A percentile compares a stretch with the other conserved stretches of the same genome.
These are phyloP conservation scores for Nakaseomyces delphensis DNA, from an alignment of 1,139 yeast species.

Conservation along the genomic window DNA sequence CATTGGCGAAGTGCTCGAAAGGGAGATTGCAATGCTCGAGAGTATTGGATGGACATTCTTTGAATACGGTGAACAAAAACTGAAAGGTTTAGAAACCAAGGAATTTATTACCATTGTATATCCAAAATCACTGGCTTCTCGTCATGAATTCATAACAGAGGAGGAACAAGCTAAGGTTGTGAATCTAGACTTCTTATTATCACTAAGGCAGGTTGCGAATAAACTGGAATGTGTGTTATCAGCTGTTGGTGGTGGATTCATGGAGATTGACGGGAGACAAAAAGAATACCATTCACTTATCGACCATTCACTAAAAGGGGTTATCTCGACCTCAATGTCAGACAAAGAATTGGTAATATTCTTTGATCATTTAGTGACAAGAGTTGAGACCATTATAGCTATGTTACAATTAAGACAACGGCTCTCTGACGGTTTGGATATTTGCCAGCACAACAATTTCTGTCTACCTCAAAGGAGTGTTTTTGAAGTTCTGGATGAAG, in stretches of 20 bases:
- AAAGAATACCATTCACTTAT: slow-evolving; percentile 4
- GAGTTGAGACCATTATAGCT: slow-evolving; percentile 27
- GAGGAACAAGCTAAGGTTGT: slow-evolving; percentile 22
- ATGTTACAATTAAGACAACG: slow-evolving; percentile 26
- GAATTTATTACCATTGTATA: slow-evolving; percentile 75
- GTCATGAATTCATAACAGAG: slow-evolving; percentile 35
- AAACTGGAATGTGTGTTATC: slow-evolving; percentile 23
- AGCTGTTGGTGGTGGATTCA: slow-evolving; percentile 20
- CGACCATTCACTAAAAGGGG: slow-evolving; percentile 15
- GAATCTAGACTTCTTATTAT: slow-evolving; percentile 22
- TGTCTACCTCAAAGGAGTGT: slow-evolving; percentile 13
- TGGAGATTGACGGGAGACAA: slow-evolving; percentile 12
- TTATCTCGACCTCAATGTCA: slow-evolving; percentile 15
- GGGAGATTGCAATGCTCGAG: slow-evolving; percentile 57
- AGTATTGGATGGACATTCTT: slow-evolving; percentile 63
- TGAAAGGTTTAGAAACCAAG: slow-evolving; percentile 92
- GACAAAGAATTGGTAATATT: slow-evolving; percentile 24
- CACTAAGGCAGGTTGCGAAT: slow-evolving; percentile 21
- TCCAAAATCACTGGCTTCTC: slow-evolving; percentile 54
- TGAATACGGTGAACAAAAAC: slow-evolving; percentile 75
- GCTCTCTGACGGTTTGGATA: slow-evolving; percentile 18
- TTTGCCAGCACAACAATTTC: slow-evolving; percentile 13
- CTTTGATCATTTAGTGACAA: slow-evolving; percentile 29
- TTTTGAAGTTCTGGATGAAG: slow-evolving; percentile 21
- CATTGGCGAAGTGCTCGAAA: slow-evolving; percentile 57